These are phyloP conservation scores for Iris pallida DNA, from an alignment of 116 monocot species.

Conservation along the genomic window DNA sequence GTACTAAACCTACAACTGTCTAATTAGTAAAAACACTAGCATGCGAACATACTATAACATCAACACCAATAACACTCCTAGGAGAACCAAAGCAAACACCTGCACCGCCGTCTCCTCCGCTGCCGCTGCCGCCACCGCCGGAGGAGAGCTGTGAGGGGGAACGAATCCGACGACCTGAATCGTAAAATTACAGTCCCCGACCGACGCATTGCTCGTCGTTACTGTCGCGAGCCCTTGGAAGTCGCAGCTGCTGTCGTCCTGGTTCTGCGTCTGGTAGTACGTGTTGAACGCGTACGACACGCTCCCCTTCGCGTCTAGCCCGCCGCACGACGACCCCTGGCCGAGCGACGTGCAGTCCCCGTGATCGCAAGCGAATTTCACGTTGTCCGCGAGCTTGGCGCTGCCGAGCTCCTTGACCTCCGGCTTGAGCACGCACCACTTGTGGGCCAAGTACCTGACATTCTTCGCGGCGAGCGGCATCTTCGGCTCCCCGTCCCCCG, in stretches of 20 bases:
- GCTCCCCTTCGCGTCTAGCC: constrained; percentile 23
- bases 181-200: constrained; percentile 26
- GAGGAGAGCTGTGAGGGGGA: background rate
- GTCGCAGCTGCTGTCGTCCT: constrained; percentile 29
- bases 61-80: too few relatives aligned
- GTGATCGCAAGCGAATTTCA: constrained; percentile 28
- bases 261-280: constrained; percentile 41
- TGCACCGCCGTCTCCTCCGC: too few relatives aligned
- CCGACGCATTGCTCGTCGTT: constrained; percentile 29
- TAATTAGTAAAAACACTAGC: too few relatives aligned
- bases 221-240: constrained; percentile 31
- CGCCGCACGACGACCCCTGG: constrained; percentile 39
- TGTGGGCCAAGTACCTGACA: constrained; percentile 27
- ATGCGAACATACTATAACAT: too few relatives aligned
- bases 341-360: constrained; percentile 46
- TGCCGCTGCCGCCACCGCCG: too few relatives aligned
- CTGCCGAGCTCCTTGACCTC: constrained; percentile 7
- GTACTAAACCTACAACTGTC: too few relatives aligned
- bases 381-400: constrained; percentile 18
- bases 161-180: constrained; percentile 13
- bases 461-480: constrained; percentile 23
- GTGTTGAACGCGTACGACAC: constrained; percentile 37
- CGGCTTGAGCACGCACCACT: constrained; percentile 36
- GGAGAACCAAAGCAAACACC: too few relatives aligned
- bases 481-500: constrained; percentile 13